Evolutionary conservation across 2,329 filamentous ascomycete genomes (phyloP), one percentile per base, ranked within the genome.

Genomic region (Paraconiothyrium sp.): DNA sequence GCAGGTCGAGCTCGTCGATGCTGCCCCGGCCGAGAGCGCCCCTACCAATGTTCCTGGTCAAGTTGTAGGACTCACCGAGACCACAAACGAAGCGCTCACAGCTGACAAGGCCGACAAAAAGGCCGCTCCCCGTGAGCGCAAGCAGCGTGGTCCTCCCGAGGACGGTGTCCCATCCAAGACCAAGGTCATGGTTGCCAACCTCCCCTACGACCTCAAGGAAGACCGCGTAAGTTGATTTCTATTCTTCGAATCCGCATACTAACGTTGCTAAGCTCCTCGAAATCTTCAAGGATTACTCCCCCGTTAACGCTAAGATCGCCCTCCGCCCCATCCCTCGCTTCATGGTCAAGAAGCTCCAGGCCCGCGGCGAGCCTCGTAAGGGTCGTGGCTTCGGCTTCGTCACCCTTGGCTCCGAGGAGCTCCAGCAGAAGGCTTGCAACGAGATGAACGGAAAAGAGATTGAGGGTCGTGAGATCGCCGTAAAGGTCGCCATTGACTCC

Each of bases 391-490:
- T 99, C 80, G 95, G 95, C 71, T 99, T 99, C 81, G 95, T 99
- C 67, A 98, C 93, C 64, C 90, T 99, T 65, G 91, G 91, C 67
- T 96, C 93, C 20, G 94, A 99, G 86, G 94, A 97, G 83, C 83
- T 94, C 76, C 95, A 99, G 87, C 90, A 96, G 84, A 97, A 97
- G 91, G 95, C 95, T 69, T 96, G 97, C 70, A 79, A 84, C 57
- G 95, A 99, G 87, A 99, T 99, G 95, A 97, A 99, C 84, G 95
- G 93, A 84, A 98, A 97, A 89, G 92, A 97, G 81, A 95, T 99
- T 72, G 95, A 98, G 82, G 95, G 94, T 68, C 94, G 95, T 77
- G 94, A 98, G 86, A 99, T 99, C 73, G 95, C 95, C 69, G 95
- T 99, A 88, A 99, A 99, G 92, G 94, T 99, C 79, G 95, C 95